Evolutionary conservation across 805 yeast genomes (phyloP), one percentile per base, ranked within the genome.

Genomic region (Blastobotrys muscicola): DNA sequence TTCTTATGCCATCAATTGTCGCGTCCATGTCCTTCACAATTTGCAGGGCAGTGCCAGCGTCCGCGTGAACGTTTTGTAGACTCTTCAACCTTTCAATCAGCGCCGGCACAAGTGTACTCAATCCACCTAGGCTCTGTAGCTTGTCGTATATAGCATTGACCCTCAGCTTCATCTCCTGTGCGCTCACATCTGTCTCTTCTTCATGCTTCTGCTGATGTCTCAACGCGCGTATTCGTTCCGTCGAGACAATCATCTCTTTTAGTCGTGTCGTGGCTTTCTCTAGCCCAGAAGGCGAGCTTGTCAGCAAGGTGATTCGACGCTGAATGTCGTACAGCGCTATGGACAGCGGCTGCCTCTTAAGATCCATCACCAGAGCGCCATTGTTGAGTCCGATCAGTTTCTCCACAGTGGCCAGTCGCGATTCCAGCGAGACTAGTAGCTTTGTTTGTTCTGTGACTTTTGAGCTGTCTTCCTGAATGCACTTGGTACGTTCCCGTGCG

Each of bases 301-400:
- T 39, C 30, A 50, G 42, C 8, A 50, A 38, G 13, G 41, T 42
- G 26, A 50, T 26, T 23, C 42, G 35, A 9, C 46, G 34, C 16
- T 38, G 40, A 2, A 50, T 26, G 16, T 47, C 50, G 9, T 40
- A 30, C 10, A 50, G 9, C 15, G 16, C 20, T 12, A 33, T 33
- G 26, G 12, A 12, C 10, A 38, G 12, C 26, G 41, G 33, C n/a
- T 23, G 26, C 26, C 26, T 20, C 9, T 29, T 15, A 4, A 16
- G 23, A 4, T 29, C 23, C 13, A 8, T 15, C 12, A 10, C 13
- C 6, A 20, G 26, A 6, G 26, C 26, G 26, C 26, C 26, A 6
- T 20, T 20, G 26, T 20, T 20, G 6, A 20, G 29, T 61, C 60
- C 4, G 48, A 58, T 30, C 53, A 69, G 14, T 33, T 15, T 6